phyloP scores from a whole-genome alignment of 495 filamentous ascomycete genomes.

The Apodospora peruviana region DNA sequence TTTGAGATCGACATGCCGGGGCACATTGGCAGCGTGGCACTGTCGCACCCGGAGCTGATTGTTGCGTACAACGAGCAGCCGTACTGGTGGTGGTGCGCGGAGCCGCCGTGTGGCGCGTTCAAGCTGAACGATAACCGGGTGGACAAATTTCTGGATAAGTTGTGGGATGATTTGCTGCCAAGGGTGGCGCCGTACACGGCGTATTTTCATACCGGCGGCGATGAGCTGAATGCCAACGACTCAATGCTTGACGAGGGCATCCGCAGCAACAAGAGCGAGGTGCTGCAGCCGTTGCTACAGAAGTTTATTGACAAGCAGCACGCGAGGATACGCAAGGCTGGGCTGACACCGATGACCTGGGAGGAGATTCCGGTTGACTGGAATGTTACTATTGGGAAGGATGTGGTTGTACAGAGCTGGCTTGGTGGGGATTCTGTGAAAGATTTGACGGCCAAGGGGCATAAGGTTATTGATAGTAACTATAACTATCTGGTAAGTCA shows the following conservation, averaged over 20 bases:
- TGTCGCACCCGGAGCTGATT: slow-evolving; percentile 66
- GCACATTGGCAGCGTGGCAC: slow-evolving; percentile 60
- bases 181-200: slow-evolving; percentile 56
- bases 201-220: slow-evolving; percentile 80
- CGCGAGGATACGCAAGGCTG: slow-evolving; percentile 46
- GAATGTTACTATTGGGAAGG: slow-evolving; percentile 60
- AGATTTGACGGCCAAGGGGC: slow-evolving; percentile 50
- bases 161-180: slow-evolving; percentile 69
- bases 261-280: slow-evolving; percentile 49
- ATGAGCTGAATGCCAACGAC: slow-evolving; percentile 71
- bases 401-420: slow-evolving; percentile 71
- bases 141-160: slow-evolving; percentile 58
- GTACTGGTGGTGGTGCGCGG: slow-evolving; percentile 61
- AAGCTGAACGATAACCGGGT: slow-evolving; percentile 66
- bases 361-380: slow-evolving; percentile 75
- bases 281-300: slow-evolving; percentile 67
- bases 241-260: slow-evolving; percentile 69
- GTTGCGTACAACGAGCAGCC: slow-evolving; percentile 64
- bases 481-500: slow-evolving; percentile 65
- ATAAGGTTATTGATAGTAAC: slow-evolving; percentile 65
- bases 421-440: slow-evolving; percentile 50
- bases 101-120: slow-evolving; percentile 72
- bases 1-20: slow-evolving; percentile 81
- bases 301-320: slow-evolving; percentile 64
- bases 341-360: slow-evolving; percentile 69